Evolutionary conservation across 345 rosid genomes (phyloP).

Genomic region (Triadica sebifera): DNA sequence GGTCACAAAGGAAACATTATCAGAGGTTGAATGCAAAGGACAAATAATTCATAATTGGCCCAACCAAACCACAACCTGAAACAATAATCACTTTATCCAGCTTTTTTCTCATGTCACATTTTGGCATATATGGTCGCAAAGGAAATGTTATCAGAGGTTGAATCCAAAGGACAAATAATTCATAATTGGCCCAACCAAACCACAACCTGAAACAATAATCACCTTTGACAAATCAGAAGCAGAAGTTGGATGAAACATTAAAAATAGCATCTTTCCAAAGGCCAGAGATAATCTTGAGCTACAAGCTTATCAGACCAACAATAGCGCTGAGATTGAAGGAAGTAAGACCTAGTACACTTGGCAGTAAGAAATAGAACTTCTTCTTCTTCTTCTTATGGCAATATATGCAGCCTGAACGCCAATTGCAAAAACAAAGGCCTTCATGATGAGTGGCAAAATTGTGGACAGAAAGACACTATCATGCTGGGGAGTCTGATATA

Average conservation of each 20-base stretch:
- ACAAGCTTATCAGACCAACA: not conserved
- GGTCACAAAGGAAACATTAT: not conserved
- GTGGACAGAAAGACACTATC: not conserved
- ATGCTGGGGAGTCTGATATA: no score
- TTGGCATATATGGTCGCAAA: not conserved
- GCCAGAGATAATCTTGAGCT: not conserved
- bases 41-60: not conserved
- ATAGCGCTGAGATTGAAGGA: not conserved
- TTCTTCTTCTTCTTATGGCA: not conserved
- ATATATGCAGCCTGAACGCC: not conserved
- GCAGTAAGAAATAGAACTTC: not conserved
- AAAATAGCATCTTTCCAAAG: not conserved
- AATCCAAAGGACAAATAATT: not conserved
- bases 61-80: not conserved
- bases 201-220: not conserved
- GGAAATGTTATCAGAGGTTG: not conserved
- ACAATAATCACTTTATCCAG: not conserved
- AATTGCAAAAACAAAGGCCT: not conserved
- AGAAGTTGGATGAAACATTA: not conserved
- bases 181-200: not conserved
- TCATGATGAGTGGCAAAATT: not conserved
- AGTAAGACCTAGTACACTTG: not conserved
- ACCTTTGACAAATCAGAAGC: not conserved
- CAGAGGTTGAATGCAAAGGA: not conserved
- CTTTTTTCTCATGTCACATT: conserved; percentile 4